Base-by-base conservation (phyloP, 257 asterid species). In the Linderniella brevidens region DNA sequence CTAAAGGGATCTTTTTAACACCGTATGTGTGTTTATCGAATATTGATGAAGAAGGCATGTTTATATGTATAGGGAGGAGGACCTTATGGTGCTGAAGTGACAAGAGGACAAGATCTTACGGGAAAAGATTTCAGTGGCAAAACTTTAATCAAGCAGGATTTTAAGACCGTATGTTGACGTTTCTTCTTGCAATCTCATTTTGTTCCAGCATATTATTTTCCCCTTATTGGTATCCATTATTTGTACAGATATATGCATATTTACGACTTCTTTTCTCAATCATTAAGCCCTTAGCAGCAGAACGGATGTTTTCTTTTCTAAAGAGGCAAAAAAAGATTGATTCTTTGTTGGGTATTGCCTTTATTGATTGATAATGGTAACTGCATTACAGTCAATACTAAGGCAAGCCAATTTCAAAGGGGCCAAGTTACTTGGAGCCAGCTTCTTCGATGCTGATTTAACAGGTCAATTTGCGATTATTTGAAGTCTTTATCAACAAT, bases 371-470 rank as follows among this genome's bases (percentile, higher is more conserved):
- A 38, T 37, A 17, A 29, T 17, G 8, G 15, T 58, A n/a, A n/a
- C 51, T 40, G 37, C 14, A 19, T 61, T 62, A 46, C 79, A 86
- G 96, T 88, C 95, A 11, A 76, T 84, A 65, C 79, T 88, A 45
- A 76, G 98, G 72, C 98, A 84, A 75, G 80, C 92, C 43, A 84
- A 88, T 57, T 84, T 84, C 64, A 80, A 80, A 72, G 95, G 95
- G 35, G 94, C 95, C n/a, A 78, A 76, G 50, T 69, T 88, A 56
- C 25, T 84, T 17, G 98, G 95, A 48, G 94, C 95, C 60, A 88
- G 98, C 79, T 88, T 84, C 79, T 88, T 88, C 56, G 98, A 84
- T 72, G 93, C 98, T 40, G 98, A 88, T 80, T 69, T 88, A 61
- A 88, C 98, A 60, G 96, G 96, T 82, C n/a, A n/a, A 49, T 11